A percentile compares a stretch with the other conserved stretches of the same genome.
Conservation (phyloP, 2,329 filamentous ascomycete genomes). For the Saccharata proteae region DNA sequence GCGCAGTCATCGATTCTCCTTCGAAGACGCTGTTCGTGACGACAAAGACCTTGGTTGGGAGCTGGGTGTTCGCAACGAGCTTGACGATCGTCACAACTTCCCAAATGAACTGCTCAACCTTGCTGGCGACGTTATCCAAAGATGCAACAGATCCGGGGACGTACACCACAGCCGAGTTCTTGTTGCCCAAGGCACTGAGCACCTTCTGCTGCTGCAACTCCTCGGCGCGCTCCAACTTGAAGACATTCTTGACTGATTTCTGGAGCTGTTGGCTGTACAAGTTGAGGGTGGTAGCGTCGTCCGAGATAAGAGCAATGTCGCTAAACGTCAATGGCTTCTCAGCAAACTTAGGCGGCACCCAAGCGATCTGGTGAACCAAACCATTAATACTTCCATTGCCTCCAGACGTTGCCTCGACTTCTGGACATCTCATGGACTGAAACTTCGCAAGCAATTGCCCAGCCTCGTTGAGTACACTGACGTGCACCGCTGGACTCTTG, state of each 20-base stretch:
- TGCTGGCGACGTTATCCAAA: conserved; percentile 9
- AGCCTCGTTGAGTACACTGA: conserved; percentile 16
- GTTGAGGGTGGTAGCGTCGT: conserved; percentile 12
- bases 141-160: conserved; percentile 10
- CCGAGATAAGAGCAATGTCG: conserved; percentile 17
- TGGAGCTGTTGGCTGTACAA: conserved; percentile 13
- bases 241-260: conserved; percentile 5
- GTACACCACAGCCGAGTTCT: conserved; percentile 12
- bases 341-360: conserved; percentile 23
- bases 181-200: conserved; percentile 6
- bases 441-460: conserved; percentile 23
- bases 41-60: conserved; percentile 17
- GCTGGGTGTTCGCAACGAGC: conserved; percentile 8
- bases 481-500: conserved; percentile 17
- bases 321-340: conserved; percentile 18
- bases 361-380: conserved; percentile 27
- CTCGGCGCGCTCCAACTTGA: not conserved
- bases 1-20: conserved; percentile 16
- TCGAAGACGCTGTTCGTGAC: conserved; percentile 17
- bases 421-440: conserved; percentile 26
- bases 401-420: conserved; percentile 23
- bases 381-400: conserved; percentile 15
- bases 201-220: conserved; percentile 2
- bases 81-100: conserved; percentile 14
- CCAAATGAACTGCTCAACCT: conserved; percentile 13